A percentile compares a stretch with the other conserved stretches of the same genome.
These are phyloP conservation scores for Penicillium nordicum DNA, from an alignment of 2,329 filamentous ascomycete species.

Conservation along the genomic window DNA sequence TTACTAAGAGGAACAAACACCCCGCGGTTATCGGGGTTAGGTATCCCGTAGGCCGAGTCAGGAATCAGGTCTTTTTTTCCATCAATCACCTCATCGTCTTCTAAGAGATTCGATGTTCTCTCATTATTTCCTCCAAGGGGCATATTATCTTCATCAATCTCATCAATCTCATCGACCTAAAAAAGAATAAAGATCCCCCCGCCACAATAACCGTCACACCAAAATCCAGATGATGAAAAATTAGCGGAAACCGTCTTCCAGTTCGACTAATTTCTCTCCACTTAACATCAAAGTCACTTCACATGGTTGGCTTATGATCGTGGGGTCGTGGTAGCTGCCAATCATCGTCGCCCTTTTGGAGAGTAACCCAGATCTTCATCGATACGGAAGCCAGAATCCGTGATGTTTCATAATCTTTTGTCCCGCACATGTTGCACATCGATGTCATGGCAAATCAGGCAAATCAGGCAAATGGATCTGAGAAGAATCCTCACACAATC, in stretches of 20 bases:
- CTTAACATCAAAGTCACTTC: constrained; percentile 12
- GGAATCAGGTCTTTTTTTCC: constrained; percentile 12
- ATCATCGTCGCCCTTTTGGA: constrained; percentile 7
- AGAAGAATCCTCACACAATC: constrained; percentile 1
- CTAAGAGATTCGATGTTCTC: background rate
- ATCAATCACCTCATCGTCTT: constrained; percentile 17
- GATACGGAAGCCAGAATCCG: constrained; percentile 35
- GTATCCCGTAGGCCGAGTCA: background rate
- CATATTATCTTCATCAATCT: background rate
- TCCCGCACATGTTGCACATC: background rate
- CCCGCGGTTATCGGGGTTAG: constrained; percentile 9
- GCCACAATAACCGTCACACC: background rate
- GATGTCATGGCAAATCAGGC: constrained; percentile 18
- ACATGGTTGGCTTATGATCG: background rate
- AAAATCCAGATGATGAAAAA: background rate
- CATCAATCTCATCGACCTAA: no score
- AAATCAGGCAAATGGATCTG: constrained; percentile 8
- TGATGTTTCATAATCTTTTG: constrained; percentile 15
- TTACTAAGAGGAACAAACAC: constrained; percentile 4
- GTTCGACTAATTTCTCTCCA: background rate
- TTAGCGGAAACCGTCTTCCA: constrained; percentile 11
- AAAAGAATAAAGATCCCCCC: background rate
- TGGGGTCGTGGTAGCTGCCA: background rate
- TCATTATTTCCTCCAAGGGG: background rate
- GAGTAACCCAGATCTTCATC: constrained; percentile 5